Evolutionary conservation across 768 basidiomycete species (phyloP), one percentile per base, ranked within the genome.

Genomic region (Plicaturopsis crispa): DNA sequence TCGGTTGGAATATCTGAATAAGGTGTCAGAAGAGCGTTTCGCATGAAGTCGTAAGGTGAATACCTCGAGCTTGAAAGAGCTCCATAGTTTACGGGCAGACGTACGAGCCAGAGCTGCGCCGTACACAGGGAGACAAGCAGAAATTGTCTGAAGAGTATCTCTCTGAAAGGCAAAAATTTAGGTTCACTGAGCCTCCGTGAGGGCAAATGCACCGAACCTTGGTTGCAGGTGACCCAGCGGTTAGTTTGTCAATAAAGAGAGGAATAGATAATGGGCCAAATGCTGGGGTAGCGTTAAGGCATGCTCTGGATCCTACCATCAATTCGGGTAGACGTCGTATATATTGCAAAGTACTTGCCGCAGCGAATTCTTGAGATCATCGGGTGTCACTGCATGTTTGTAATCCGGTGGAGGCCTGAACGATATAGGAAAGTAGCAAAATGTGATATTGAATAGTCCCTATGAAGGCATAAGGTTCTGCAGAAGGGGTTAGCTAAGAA

Each of bases 341-440:
- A 17, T 7, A 23, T 30, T 6, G n/a, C 12, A 31, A 6, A 43
- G 22, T 19, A 48, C 63, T 31, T 49, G 83, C 86, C 80, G 69
- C 12, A 98, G 70, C 2, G 81, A 67, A 36, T 55, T 47, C 50
- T 84, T 84, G 16, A 99, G 72, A 53, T 98, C 87, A 22, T 93
- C 88, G 0, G 86, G 69, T 3, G 82, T 85, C 42, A 99, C 93
- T 3, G 85, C 84, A 56, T 94, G 92, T 13, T 90, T 91, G 53
- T 98, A 92, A 48, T 91, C 82, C 1, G 90, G 84, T 13, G 93
- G 90, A 6, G 94, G 91, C 41, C 85, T 75, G 65, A 96, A 99
- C 0, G 91, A 89, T 40, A 99, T 98, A 0, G 96, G 96, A 62
- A 97, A 99, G 58, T 99, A 99, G 57, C 96, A 98, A 58, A 93